Base-by-base conservation (phyloP, 2,329 filamentous ascomycete genomes). In the Cladosporium sp. region DNA sequence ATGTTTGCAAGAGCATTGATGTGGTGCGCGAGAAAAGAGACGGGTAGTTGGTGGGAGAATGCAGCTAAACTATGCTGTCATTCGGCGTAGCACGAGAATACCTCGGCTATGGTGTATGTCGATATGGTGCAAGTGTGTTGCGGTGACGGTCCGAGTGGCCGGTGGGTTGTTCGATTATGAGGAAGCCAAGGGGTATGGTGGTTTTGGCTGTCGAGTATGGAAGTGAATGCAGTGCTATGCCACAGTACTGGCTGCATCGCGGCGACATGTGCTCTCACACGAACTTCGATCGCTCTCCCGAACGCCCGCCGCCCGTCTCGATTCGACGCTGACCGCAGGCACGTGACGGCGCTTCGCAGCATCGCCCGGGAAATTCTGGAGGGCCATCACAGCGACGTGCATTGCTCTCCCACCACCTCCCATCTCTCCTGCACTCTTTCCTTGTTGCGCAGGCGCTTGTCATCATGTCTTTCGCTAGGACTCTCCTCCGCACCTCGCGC, bases 401-500 rank as follows among this genome's bases (percentile, higher is more conserved):
- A 39, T 39, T 39, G 12, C 28, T 32, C 8, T 9, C 28, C 24
- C 50, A 24, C 20, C 35, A 17, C 49, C 50, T 28, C 34, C 32
- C 52, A 25, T 44, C 52, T 55, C 42, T 49, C 34, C 28, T 36
- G 32, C 28, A 48, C 48, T 37, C 35, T 37, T 37, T 54, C 51
- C 44, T 54, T 54, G 36, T 55, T 53, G 13, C 56, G 56, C 37
- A 35, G 57, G 32, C 49, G 42, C 49, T 28, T 56, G 44, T 50
- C 47, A 47, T 54, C 89, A 87, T 91, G 76, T 83, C 83, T 72
- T 85, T 94, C 72, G 83, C 91, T 74, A 86, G 91, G 77, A 87
- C 90, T 69, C 86, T 96, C 70, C 76, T 94, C 78, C 89, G 90
- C 80, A 89, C 91, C 65, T 88, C 89, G 75, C 88, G 90, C 68